A percentile compares a stretch with the other conserved stretches of the same genome.
Evolutionary conservation across 345 rosid genomes (phyloP).

Genomic region (Gossypium arboreum): DNA sequence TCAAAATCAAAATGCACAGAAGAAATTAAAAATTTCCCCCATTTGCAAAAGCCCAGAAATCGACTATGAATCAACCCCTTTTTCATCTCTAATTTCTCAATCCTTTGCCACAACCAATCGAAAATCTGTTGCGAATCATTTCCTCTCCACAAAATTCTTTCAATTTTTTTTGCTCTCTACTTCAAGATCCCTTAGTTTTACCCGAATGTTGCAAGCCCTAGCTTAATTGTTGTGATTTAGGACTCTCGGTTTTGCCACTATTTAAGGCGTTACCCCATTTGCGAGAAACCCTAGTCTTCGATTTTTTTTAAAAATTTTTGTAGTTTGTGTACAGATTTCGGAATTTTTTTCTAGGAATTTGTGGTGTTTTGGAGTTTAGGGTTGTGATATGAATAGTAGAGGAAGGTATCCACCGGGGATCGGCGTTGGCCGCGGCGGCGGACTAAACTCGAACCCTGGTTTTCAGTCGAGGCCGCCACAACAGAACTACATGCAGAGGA

Average conservation of each 20-base stretch:
- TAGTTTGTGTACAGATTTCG: conserved; percentile 4
- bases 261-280: conserved; percentile 10
- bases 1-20: too few relatives aligned
- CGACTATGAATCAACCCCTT: neutral
- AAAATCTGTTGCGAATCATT: too few relatives aligned
- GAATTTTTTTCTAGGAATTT: neutral
- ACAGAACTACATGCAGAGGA: conserved; percentile 54
- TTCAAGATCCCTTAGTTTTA: conserved; percentile 20
- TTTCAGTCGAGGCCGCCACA: conserved; percentile 40
- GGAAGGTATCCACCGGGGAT: conserved; percentile 75
- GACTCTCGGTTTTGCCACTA: conserved; percentile 15
- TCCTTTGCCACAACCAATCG: too few relatives aligned
- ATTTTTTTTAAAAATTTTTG: neutral
- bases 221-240: neutral
- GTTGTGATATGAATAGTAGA: conserved; percentile 72
- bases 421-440: conserved; percentile 62
- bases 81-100: too few relatives aligned
- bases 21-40: too few relatives aligned
- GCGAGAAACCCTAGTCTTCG: conserved; percentile 20
- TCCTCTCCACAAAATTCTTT: neutral
- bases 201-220: conserved; percentile 16
- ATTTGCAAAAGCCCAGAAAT: neutral
- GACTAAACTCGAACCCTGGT: conserved; percentile 43
- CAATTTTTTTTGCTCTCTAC: neutral
- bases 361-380: neutral